A percentile compares a stretch with the other conserved stretches of the same genome.
These are phyloP conservation scores for Trametes coccinea DNA, from an alignment of 768 basidiomycete species.

Conservation along the genomic window DNA sequence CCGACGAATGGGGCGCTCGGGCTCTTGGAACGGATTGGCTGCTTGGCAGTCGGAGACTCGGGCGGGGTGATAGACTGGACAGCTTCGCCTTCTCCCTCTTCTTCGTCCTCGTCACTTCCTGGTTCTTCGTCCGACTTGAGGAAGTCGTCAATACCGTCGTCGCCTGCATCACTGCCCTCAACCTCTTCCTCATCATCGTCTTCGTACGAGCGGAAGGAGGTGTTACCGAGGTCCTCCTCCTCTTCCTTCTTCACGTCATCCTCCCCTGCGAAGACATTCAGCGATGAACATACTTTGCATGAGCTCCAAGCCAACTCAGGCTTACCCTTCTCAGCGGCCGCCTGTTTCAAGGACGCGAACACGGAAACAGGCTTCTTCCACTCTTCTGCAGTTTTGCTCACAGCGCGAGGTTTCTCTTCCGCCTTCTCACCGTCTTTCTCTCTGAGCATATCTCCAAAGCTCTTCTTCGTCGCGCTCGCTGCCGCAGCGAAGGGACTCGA, in stretches of 20 bases:
- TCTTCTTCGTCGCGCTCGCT: constrained; percentile 37
- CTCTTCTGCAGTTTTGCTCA: constrained; percentile 13
- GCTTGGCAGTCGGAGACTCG: constrained; percentile 19
- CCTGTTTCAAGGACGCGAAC: constrained; percentile 15
- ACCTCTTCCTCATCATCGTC: constrained; percentile 12
- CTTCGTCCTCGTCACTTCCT: constrained; percentile 31
- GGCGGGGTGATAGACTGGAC: constrained; percentile 25
- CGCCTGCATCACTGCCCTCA: constrained; percentile 22
- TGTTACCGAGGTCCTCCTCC: constrained; percentile 1
- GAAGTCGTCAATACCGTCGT: constrained; percentile 29
- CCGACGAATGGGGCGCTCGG: neutral
- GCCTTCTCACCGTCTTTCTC: constrained; percentile 22
- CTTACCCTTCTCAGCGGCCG: constrained; percentile 5
- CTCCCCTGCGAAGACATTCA: too few species aligned
- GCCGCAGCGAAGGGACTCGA: constrained; percentile 45
- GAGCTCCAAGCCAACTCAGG: too few species aligned
- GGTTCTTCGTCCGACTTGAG: constrained; percentile 31
- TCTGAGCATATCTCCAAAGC: constrained; percentile 66
- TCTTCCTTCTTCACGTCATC: neutral
- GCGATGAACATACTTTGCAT: too few species aligned
- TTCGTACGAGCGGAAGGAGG: constrained; percentile 9
- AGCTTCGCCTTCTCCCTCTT: constrained; percentile 27
- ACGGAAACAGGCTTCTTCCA: constrained; percentile 26
- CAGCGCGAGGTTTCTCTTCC: constrained; percentile 16
- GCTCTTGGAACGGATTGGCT: constrained; percentile 23